Evolutionary conservation across 257 asterid genomes (phyloP).

Genomic region (Lavandula angustifolia): DNA sequence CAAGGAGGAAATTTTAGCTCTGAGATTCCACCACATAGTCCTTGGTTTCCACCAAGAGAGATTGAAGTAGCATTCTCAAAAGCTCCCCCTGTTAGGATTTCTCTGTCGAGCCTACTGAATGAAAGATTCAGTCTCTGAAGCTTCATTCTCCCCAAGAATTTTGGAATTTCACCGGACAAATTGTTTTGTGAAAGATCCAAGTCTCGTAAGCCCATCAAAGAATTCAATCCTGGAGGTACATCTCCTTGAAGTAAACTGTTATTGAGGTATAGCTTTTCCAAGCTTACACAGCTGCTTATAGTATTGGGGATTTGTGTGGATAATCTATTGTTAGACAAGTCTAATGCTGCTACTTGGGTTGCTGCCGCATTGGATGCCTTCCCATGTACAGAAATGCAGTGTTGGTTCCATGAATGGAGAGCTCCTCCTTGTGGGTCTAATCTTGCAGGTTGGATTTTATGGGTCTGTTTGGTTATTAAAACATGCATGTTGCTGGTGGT

Average conservation of each 20-base stretch:
- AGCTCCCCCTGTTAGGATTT: background rate
- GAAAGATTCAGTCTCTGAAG: constrained; percentile 15
- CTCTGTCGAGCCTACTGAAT: constrained; percentile 5
- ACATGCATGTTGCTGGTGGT: too few species aligned
- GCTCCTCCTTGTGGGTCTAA: too few species aligned
- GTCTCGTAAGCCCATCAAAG: constrained; percentile 32
- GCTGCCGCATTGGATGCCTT: too few species aligned
- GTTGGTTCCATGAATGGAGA: too few species aligned
- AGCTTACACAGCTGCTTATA: constrained; percentile 17
- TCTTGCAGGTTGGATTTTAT: too few species aligned
- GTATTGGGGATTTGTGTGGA: constrained; percentile 33
- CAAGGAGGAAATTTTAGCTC: constrained; percentile 1
- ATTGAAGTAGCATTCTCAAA: background rate
- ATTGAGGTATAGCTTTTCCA: constrained; percentile 23
- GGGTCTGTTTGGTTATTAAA: too few species aligned
- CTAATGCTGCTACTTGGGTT: background rate
- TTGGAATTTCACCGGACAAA: constrained; percentile 9
- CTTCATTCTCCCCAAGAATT: background rate
- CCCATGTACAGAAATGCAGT: too few species aligned
- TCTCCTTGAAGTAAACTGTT: constrained; percentile 32
- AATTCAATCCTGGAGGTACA: constrained; percentile 31
- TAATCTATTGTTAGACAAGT: constrained; percentile 34
- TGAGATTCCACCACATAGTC: background rate
- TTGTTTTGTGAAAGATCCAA: constrained; percentile 27
- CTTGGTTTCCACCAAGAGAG: constrained; percentile 7